Base-by-base conservation (phyloP, 2,329 filamentous ascomycete genomes). In the Apiospora phragmitis region DNA sequence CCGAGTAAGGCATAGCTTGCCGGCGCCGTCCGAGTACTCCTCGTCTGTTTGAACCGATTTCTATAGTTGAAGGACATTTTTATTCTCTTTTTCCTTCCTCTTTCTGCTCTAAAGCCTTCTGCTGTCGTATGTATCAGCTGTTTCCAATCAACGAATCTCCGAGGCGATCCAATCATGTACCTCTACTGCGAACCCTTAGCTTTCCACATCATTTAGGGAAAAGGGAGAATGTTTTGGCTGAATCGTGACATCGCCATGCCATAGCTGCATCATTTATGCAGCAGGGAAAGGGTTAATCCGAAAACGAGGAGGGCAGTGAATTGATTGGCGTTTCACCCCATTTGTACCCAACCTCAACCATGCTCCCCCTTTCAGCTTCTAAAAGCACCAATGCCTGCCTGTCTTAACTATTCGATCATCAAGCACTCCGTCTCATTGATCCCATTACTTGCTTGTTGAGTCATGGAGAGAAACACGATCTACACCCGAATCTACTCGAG, bases 21-120 rank as follows among this genome's bases (percentile, higher is more conserved):
- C n/a, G 7, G 62, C 62, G 3, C 62, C 62, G 38, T 66, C 32
- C n/a, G 62, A 66, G 21, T 66, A 66, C 62, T 66, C 65, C 26
- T 66, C 65, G 38, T 66, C 65, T 11, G 65, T 66, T 12, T 41
- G 65, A 26, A 43, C 29, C 14, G 38, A 18, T n/a, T n/a, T n/a
- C n/a, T n/a, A n/a, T n/a, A n/a, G n/a, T n/a, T n/a, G n/a, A n/a
- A n/a, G n/a, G n/a, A n/a, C n/a, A n/a, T n/a, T n/a, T n/a, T n/a
- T n/a, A n/a, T n/a, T n/a, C n/a, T n/a, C n/a, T n/a, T n/a, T n/a
- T n/a, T n/a, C n/a, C n/a, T n/a, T n/a, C n/a, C n/a, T n/a, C n/a
- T n/a, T n/a, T n/a, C n/a, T n/a, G n/a, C n/a, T n/a, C n/a, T n/a
- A n/a, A n/a, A n/a, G n/a, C n/a, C n/a, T n/a, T n/a, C n/a, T n/a